Evolutionary conservation across 345 rosid genomes (phyloP).

Genomic region (Melaleuca quinquenervia): DNA sequence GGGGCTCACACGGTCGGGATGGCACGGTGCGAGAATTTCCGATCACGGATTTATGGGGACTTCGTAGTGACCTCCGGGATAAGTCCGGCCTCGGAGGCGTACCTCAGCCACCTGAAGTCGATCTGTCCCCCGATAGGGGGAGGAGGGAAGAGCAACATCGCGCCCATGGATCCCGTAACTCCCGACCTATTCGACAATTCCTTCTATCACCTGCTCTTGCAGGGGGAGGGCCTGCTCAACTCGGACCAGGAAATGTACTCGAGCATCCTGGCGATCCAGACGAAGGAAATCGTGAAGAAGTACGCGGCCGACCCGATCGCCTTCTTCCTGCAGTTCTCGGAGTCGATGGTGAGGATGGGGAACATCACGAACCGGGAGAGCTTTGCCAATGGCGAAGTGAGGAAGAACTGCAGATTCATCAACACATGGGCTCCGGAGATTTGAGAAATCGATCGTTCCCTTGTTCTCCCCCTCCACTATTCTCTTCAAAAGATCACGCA

Average conservation of each 20-base stretch:
- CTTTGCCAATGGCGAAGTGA: slow-evolving; percentile 59
- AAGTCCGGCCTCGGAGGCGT: slow-evolving; percentile 20
- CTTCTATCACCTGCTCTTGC: slow-evolving; percentile 37
- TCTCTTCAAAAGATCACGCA: not conserved
- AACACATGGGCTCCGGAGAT: slow-evolving; percentile 17
- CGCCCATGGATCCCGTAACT: slow-evolving; percentile 61
- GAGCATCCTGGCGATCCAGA: slow-evolving; percentile 48
- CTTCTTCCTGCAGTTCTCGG: slow-evolving; percentile 73
- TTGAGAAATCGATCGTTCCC: not conserved
- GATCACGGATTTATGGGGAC: slow-evolving; percentile 57
- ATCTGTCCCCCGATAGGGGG: slow-evolving; percentile 45
- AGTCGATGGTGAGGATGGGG: slow-evolving; percentile 89
- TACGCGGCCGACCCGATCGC: slow-evolving; percentile 58
- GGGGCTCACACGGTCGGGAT: slow-evolving; percentile 89
- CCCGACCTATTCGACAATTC: slow-evolving; percentile 80
- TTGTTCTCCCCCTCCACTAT: no score
- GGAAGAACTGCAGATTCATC: slow-evolving; percentile 74
- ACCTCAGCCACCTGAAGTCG: slow-evolving; percentile 32
- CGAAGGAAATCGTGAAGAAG: slow-evolving; percentile 45
- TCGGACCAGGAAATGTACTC: slow-evolving; percentile 91
- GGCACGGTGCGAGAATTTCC: slow-evolving; percentile 64
- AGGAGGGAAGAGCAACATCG: slow-evolving; percentile 45
- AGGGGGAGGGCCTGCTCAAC: slow-evolving; percentile 64
- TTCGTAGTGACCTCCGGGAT: slow-evolving; percentile 30
- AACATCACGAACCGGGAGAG: slow-evolving; percentile 59